Conservation (phyloP, 1,284 basidiomycete genomes). For the Tausonia pullulans region DNA sequence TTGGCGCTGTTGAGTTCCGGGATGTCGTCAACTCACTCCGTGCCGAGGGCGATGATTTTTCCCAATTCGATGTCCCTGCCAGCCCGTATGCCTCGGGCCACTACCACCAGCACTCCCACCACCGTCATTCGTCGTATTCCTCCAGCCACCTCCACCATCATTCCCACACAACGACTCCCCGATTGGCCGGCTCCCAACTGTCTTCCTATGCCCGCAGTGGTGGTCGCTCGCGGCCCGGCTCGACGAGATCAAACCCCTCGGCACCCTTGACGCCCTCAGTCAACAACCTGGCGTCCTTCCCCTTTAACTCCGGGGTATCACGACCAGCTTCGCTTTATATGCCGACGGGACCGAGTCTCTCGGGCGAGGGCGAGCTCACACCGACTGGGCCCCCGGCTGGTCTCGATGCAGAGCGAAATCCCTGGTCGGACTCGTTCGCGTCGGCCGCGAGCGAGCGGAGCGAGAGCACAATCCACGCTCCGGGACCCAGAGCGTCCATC, state of each 20-base stretch:
- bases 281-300: too few relatives aligned
- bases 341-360: too few relatives aligned
- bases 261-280: background rate
- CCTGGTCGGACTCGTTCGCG: background rate
- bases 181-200: too few relatives aligned
- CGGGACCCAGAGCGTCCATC: too few relatives aligned
- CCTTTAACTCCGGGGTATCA: too few relatives aligned
- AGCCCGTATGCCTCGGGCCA: constrained; percentile 62
- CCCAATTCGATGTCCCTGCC: constrained; percentile 33
- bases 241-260: background rate
- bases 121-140: too few relatives aligned
- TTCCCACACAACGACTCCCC: background rate
- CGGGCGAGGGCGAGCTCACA: too few relatives aligned
- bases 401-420: background rate
- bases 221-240: too few relatives aligned
- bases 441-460: background rate
- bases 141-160: background rate
- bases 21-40: constrained; percentile 73
- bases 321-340: too few relatives aligned
- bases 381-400: background rate
- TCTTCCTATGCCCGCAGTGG: too few relatives aligned
- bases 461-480: background rate
- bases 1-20: constrained; percentile 86
- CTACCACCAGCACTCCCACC: constrained; percentile 32
- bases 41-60: constrained; percentile 36